These are phyloP conservation scores for Fusarium floridanum DNA, from an alignment of 2,329 filamentous ascomycete genomes.

Conservation along the genomic window DNA sequence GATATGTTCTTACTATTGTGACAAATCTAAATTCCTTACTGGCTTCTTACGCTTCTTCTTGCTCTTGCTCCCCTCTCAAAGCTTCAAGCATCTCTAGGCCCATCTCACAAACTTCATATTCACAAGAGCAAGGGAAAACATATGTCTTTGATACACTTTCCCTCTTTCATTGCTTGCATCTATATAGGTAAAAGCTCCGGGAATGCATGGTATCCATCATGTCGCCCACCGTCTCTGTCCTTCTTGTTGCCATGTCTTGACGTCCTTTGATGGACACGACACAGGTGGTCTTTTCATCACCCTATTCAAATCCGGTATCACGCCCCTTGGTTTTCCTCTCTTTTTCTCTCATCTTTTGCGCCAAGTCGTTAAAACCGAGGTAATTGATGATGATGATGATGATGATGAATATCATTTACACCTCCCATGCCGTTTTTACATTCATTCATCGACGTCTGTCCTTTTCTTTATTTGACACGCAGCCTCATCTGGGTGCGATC, in stretches of 20 bases:
- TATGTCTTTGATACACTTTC: constrained; percentile 25
- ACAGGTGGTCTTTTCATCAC: constrained; percentile 33
- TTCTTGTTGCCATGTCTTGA: constrained; percentile 24
- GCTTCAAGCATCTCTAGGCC: neutral
- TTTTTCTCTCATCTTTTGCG: constrained; percentile 3
- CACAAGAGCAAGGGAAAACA: neutral
- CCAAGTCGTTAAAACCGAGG: constrained; percentile 25
- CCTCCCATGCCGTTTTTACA: constrained; percentile 27
- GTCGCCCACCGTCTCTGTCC: constrained; percentile 33
- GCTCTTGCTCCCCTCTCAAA: neutral
- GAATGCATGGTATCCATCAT: constrained; percentile 37
- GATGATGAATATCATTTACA: constrained; percentile 15
- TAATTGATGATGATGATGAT: constrained; percentile 29
- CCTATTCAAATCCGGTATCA: constrained; percentile 36
- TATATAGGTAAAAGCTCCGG: constrained; percentile 39
- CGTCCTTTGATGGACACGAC: constrained; percentile 23
- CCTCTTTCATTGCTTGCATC: constrained; percentile 34
- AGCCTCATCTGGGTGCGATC: neutral
- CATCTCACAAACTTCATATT: neutral
- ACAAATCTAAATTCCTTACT: neutral
- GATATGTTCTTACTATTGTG: neutral
- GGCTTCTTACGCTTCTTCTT: neutral
- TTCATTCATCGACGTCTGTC: constrained; percentile 20
- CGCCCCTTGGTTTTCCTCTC: constrained; percentile 9
- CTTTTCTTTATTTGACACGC: constrained; percentile 18